Base-by-base conservation (phyloP, 225 moss, liverwort and hornwort genomes). In the Straminergon stramineum region DNA sequence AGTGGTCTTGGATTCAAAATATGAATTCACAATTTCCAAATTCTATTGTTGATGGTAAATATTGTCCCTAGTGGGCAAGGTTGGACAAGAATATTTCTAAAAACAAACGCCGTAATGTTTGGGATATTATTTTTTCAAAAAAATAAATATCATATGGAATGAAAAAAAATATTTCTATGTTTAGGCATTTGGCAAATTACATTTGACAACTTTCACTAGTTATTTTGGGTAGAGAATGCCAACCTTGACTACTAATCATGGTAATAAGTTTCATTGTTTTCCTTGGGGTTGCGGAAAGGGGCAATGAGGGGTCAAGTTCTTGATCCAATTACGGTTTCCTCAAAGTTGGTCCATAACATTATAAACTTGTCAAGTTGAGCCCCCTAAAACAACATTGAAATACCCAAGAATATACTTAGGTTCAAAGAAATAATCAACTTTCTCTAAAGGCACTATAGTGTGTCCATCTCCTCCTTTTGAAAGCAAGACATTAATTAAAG, bases 321-420 rank as follows among this genome's bases (percentile, higher is more conserved):
- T 79, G 0, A 10, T 1, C 26, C 1, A 16, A 37, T 10, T 55
- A 7, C 17, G 2, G 15, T 4, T 32, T n/a, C 24, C 1, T 2
- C 1, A 17, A 79, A 2, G 26, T n/a, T 57, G n/a, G 4, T 17
- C 17, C 0, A n/a, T n/a, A 4, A 11, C 3, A 57, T 37, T 79
- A 4, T n/a, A n/a, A 24, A 3, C 1, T 0, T 0, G 0, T 79
- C 9, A 78, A 53, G 2, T 0, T 35, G 1, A 55, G 14, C 13
- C 34, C 15, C 13, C 1, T 22, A 34, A 2, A 53, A 22, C 0
- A 77, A 1, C 14, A 3, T 35, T 55, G 9, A 35, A 55, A 77
- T 5, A 22, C 1, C 6, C 3, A 3, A 53, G 6, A 6, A 22
- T 55, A 35, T 34, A 35, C 2, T 77, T 23, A 14, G 24, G 26